These are phyloP conservation scores for Carex parvula DNA, from an alignment of 176 grass and related monocot genomes.

Conservation along the genomic window DNA sequence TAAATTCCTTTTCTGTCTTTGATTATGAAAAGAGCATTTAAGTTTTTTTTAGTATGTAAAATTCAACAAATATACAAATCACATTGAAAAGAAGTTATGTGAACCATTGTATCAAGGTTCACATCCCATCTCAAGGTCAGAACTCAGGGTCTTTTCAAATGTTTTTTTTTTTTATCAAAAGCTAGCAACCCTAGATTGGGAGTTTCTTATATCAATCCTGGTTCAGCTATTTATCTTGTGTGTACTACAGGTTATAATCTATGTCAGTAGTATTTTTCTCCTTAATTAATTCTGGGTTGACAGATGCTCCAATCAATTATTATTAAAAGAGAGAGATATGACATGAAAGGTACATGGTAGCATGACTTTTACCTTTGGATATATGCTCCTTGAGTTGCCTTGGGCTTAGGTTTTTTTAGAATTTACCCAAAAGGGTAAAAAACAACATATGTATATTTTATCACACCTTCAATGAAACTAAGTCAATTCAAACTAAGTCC, in stretches of 20 bases:
- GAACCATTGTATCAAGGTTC: neutral
- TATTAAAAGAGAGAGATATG: neutral
- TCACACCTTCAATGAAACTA: neutral
- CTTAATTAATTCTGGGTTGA: neutral
- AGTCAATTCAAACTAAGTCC: neutral
- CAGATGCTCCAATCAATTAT: constrained; percentile 5
- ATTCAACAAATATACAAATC: neutral
- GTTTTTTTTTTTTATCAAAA: neutral
- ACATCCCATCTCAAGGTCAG: neutral
- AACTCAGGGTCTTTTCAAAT: neutral
- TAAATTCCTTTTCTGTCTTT: neutral
- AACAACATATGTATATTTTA: neutral
- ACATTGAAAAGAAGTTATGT: neutral
- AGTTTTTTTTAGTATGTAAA: neutral
- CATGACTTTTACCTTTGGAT: constrained; percentile 20
- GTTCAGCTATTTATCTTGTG: constrained; percentile 11
- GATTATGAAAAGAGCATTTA: neutral
- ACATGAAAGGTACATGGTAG: neutral
- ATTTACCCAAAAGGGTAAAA: constrained; percentile 3
- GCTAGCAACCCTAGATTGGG: neutral
- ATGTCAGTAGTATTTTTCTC: neutral
- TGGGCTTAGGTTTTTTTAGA: neutral
- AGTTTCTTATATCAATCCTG: neutral
- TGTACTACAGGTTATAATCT: neutral
- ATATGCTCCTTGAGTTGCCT: constrained; percentile 10